Conservation (phyloP, 306 rosid species). For the Rosa chinensis region DNA sequence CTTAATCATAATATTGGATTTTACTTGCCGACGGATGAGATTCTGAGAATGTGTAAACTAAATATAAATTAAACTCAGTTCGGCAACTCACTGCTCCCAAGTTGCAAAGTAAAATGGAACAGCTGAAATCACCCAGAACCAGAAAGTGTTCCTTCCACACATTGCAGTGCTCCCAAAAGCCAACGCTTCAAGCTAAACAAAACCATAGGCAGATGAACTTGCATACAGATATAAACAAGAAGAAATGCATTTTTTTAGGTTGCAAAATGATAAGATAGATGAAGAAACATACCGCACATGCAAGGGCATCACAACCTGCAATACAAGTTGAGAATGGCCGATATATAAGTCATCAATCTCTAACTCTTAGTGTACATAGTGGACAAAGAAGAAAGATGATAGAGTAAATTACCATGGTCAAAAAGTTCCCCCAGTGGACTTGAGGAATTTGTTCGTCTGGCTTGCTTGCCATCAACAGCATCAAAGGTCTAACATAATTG, state of each 20-base stretch:
- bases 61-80: not conserved
- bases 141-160: conserved; percentile 87
- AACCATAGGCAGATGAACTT: conserved; percentile 16
- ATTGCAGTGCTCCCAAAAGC: conserved; percentile 95
- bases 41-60: not conserved
- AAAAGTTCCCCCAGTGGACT: conserved; percentile 98
- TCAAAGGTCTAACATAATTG: conserved; percentile 73
- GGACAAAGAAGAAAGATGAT: not conserved
- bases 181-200: conserved; percentile 72
- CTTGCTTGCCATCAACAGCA: conserved; percentile 99
- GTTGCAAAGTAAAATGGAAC: conserved; percentile 90
- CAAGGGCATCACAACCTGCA: conserved; percentile 99
- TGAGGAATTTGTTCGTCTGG: conserved; percentile 90
- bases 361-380: conserved; percentile 8
- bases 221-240: not conserved
- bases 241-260: not conserved
- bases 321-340: conserved; percentile 29
- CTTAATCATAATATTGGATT: not conserved
- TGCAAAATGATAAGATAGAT: not conserved
- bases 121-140: conserved; percentile 97
- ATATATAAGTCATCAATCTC: conserved; percentile 29
- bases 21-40: not conserved
- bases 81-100: conserved; percentile 89
- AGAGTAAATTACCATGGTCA: conserved; percentile 73
- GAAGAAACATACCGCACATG: conserved; percentile 75